Percentiles rank a stretch among this genome's conserved stretches.
Evolutionary conservation across 306 rosid genomes (phyloP).

Genomic region (Cucurbita moschata): DNA sequence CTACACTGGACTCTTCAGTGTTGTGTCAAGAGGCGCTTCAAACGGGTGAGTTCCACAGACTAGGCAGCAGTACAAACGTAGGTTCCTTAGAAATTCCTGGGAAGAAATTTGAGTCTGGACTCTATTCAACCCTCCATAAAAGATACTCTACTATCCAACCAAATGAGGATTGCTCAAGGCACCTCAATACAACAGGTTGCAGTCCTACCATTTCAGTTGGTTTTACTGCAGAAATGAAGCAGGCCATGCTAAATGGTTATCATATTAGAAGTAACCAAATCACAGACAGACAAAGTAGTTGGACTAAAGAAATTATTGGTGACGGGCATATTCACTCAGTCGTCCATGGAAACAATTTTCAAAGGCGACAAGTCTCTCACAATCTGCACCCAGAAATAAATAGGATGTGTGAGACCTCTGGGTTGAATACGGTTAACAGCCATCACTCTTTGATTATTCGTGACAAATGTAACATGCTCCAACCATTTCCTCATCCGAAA

Average conservation of each 20-base stretch:
- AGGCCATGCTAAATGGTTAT: constrained; percentile 15
- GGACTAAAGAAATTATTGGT: constrained; percentile 10
- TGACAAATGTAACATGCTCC: constrained; percentile 7
- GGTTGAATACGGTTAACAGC: neutral
- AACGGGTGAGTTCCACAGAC: constrained; percentile 18
- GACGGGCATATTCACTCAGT: constrained; percentile 21
- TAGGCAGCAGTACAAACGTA: constrained; percentile 12
- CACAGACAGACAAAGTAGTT: neutral
- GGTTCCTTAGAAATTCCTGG: constrained; percentile 19
- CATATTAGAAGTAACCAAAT: constrained; percentile 17
- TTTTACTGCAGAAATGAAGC: constrained; percentile 14
- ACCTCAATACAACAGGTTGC: constrained; percentile 10
- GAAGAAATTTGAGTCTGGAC: constrained; percentile 28
- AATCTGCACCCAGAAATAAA: constrained; percentile 12
- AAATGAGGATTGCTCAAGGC: constrained; percentile 16
- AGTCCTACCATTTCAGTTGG: constrained; percentile 5
- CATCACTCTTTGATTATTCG: neutral
- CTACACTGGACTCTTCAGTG: constrained; percentile 20
- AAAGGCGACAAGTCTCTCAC: constrained; percentile 14
- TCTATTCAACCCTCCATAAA: constrained; percentile 15
- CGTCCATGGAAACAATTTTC: constrained; percentile 12
- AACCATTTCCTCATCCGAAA: constrained; percentile 3
- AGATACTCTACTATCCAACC: constrained; percentile 15
- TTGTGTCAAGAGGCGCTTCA: constrained; percentile 27
- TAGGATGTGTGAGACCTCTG: neutral